These are phyloP conservation scores for Ophiostoma sp. DNA, from an alignment of 2,329 filamentous ascomycete species.

Conservation along the genomic window DNA sequence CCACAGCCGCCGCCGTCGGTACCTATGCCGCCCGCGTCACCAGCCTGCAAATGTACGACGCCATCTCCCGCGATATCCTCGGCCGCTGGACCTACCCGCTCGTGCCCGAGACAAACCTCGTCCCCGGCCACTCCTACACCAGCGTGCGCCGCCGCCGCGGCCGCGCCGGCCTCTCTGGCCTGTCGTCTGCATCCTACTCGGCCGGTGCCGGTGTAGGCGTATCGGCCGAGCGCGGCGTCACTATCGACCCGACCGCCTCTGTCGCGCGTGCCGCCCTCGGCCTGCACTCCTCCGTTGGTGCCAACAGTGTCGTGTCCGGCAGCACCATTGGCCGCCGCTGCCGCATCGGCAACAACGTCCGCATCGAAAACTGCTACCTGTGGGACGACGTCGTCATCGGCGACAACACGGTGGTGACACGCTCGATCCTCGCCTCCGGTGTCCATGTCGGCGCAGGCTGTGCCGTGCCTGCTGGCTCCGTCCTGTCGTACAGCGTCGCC, in stretches of 20 bases:
- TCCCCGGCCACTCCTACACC: conserved; percentile 71
- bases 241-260: conserved; percentile 64
- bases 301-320: conserved; percentile 63
- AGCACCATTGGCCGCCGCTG: conserved; percentile 81
- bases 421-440: conserved; percentile 71
- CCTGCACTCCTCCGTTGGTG: conserved; percentile 67
- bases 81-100: conserved; percentile 83
- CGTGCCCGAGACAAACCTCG: conserved; percentile 80
- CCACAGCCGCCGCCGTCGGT: conserved; percentile 5
- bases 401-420: conserved; percentile 64
- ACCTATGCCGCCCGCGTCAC: conserved; percentile 80
- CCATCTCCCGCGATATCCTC: conserved; percentile 80
- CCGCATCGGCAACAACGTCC: conserved; percentile 78
- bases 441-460: conserved; percentile 66
- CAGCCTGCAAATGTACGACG: conserved; percentile 84
- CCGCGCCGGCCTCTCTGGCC: not conserved
- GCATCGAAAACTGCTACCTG: conserved; percentile 72
- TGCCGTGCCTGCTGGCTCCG: conserved; percentile 62
- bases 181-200: not conserved
- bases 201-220: conserved; percentile 41
- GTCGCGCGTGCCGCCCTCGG: conserved; percentile 72
- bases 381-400: conserved; percentile 80
- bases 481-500: conserved; percentile 73
- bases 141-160: conserved; percentile 50
- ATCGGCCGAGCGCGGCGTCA: conserved; percentile 74